Base-by-base conservation (phyloP, 1,139 yeast species). In the Sugiyamaella paludigena region DNA sequence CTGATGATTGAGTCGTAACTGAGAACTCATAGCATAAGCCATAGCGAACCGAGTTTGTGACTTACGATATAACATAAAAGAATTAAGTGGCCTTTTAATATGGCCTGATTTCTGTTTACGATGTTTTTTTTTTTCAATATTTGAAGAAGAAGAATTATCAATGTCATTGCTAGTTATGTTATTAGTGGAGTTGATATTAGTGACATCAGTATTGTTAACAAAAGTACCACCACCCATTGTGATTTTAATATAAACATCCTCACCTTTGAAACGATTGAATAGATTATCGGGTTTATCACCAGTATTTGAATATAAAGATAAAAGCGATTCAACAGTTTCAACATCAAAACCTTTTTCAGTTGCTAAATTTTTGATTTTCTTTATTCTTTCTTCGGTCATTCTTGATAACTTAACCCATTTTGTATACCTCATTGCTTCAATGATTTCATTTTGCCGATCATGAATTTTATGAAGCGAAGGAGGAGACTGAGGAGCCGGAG, bases 51-150 rank as follows among this genome's bases (percentile, higher is more conserved):
- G 75, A 40, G 75, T 72, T 64, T 74, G 72, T 8, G 72, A 58
- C 37, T 72, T 65, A 51, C 79, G 67, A 56, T 76, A 76, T 12
- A 76, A 66, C 79, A 76, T 75, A 56, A 75, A 76, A 29, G 78
- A 73, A 62, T 76, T 76, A 50, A 76, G 63, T 0, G 80, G 80
- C 32, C 80, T 69, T 56, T 76, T 76, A 50, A 75, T 68, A 45
- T 68, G 58, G 49, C 59, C 58, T 11, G 59, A 58, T 15, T 51
- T 47, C 30, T 55, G 56, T 45, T 59, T 58, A 43, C 61, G 52
- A 36, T 55, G 56, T 46, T 56, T 59, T 54, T 59, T 58, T 56
- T 57, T 49, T 45, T 49, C 38, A 41, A 45, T 12, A n/a, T n/a
- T n/a, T n/a, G n/a, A n/a, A n/a, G n/a, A n/a, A n/a, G n/a, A 36